Base-by-base conservation (phyloP, 257 asterid species). In the Penstemon davidsonii region DNA sequence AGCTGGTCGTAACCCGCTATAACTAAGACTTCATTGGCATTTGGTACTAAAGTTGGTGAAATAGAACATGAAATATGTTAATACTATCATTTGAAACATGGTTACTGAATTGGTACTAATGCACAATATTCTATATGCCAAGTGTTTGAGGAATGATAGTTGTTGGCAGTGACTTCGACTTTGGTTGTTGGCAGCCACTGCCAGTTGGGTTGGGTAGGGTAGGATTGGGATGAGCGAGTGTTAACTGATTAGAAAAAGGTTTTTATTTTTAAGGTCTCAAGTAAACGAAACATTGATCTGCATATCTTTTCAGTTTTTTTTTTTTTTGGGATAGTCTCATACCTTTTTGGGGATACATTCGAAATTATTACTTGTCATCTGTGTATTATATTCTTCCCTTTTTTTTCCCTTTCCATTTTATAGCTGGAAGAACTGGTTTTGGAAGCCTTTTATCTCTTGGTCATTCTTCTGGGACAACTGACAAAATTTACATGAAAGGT, bases 371-470 rank as follows among this genome's bases (percentile, higher is more conserved):
- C 25, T 37, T 33, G 25, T 39, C 49, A 63, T 46, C 57, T 46
- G 45, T 45, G 43, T 59, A 58, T 51, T 62, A 46, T 42, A 11
- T 11, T 41, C 19, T 25, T 51, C 52, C 64, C 37, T 60, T 40
- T 55, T 73, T 61, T 25, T 44, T 44, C 9, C 18, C 58, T 55
- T 58, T 50, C 59, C 42, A 25, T 33, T 44, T 59, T 69, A 52
- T 83, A 93, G 99, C 97, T 68, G 99, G 96, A 51, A 87, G 92
- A 76, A 76, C 84, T 76, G 97, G 99, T 64, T 88, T 93, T 62
- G 99, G 99, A 62, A 93, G 96, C 78, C 95, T 93, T 78, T 78
- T 93, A 12, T 87, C 99, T 55, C 95, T 90, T 55, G 95, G 90
- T 57, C 96, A 94, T 70, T 94, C 96, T 47, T 79, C 87, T n/a